Evolutionary conservation across 2,329 filamentous ascomycete genomes (phyloP), one percentile per base, ranked within the genome.

Genomic region (Xylogone sp.): DNA sequence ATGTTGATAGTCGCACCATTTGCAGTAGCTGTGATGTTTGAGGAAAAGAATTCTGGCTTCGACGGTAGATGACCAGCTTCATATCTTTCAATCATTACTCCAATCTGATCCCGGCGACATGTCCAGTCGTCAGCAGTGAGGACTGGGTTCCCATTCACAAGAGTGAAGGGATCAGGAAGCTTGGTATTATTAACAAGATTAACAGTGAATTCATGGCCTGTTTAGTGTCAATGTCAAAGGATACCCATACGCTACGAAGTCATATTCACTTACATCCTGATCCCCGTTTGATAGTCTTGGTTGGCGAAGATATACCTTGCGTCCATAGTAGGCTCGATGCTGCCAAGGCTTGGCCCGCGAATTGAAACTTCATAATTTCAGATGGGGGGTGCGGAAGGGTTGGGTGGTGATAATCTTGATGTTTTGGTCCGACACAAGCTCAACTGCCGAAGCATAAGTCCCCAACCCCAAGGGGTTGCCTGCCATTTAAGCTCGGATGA

Each of bases 51-150:
- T 13, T 31, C 27, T 3, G 76, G 75, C 3, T 72, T 69, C 16
- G 66, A 66, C 3, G 76, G 76, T 61, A 74, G 73, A 52, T 67
- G 69, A 48, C 76, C 77, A 18, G 79, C 69, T 65, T 79, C 76
- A 62, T 75, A 78, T 60, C 74, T 72, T 62, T 78, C 71, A 58
- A 80, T 62, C 45, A 73, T 65, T 56, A 72, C 70, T 60, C 62
- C 70, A 61, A 79, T 77, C 64, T 79, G 75, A 43, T 69, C 62
- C 56, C 69, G 67, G 46, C 77, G 75, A 64, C 77, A 79, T 49
- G 69, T 65, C 63, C 72, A 80, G 54, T 76, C 68, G 21, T 63
- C 71, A 62, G 73, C 71, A 52, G 69, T 75, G 6, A 70, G 68
- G 46, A 79, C 69, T 56, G 69, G 71, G 20, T 57, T 62, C 45